These are phyloP conservation scores for Russula ochroleuca DNA, from an alignment of 768 basidiomycete species.

Conservation along the genomic window DNA sequence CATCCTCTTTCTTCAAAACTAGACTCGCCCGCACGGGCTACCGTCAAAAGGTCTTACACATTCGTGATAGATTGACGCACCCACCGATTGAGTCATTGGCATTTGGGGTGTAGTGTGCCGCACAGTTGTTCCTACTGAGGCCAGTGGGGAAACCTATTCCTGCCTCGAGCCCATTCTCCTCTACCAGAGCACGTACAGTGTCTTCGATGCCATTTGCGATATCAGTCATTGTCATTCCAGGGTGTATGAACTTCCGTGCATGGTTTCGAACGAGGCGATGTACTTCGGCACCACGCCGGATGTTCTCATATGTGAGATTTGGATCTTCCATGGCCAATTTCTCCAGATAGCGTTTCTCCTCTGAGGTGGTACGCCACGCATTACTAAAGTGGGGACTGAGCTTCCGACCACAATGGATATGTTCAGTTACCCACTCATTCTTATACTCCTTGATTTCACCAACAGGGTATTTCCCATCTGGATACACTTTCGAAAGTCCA, in stretches of 20 bases:
- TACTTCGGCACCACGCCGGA: slow-evolving; percentile 91
- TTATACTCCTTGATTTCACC: slow-evolving; percentile 91
- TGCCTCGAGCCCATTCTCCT: slow-evolving; percentile 78
- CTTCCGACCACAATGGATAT: neutral
- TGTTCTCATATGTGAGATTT: slow-evolving; percentile 79
- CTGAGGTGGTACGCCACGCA: slow-evolving; percentile 80
- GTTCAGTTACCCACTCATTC: slow-evolving; percentile 66
- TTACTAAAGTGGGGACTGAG: slow-evolving; percentile 51
- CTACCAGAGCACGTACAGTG: slow-evolving; percentile 84
- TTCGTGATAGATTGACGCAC: slow-evolving; percentile 30
- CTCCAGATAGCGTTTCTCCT: slow-evolving; percentile 86
- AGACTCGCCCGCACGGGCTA: slow-evolving; percentile 9
- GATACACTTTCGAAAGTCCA: slow-evolving; percentile 84
- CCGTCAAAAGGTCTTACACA: neutral
- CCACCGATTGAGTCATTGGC: slow-evolving; percentile 80
- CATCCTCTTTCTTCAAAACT: slow-evolving; percentile 82
- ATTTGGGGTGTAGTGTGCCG: slow-evolving; percentile 96
- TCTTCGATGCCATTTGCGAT: slow-evolving; percentile 94
- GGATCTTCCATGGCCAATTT: slow-evolving; percentile 73
- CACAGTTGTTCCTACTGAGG: slow-evolving; percentile 87
- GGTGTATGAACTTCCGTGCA: slow-evolving; percentile 78
- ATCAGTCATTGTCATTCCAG: slow-evolving; percentile 91
- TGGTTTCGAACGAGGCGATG: slow-evolving; percentile 87
- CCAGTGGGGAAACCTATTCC: slow-evolving; percentile 98
- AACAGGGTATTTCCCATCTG: slow-evolving; percentile 81